These are phyloP conservation scores for Arthrobotrys iridis DNA, from an alignment of 2,329 filamentous ascomycete species.

Conservation along the genomic window DNA sequence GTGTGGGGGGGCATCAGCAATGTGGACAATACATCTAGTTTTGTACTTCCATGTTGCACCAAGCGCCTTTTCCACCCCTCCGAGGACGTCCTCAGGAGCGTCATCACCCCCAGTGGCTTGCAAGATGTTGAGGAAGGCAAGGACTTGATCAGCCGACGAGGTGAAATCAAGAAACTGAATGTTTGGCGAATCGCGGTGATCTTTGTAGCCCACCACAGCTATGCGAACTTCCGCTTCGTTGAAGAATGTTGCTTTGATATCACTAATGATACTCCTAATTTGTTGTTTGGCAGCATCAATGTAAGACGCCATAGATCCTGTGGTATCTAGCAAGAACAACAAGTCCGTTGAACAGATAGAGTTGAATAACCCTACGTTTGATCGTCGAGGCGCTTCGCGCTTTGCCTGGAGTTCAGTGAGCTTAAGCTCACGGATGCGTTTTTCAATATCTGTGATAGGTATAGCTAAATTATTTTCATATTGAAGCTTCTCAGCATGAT, in stretches of 20 bases:
- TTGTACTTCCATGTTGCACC: slow-evolving; percentile 60
- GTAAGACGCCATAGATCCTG: slow-evolving; percentile 60
- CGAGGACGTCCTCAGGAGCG: slow-evolving; percentile 61
- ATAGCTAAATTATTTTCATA: neutral
- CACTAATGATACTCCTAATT: slow-evolving; percentile 60
- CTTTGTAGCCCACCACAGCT: slow-evolving; percentile 61
- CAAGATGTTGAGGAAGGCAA: slow-evolving; percentile 57
- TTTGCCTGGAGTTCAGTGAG: slow-evolving; percentile 31
- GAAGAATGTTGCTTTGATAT: slow-evolving; percentile 60
- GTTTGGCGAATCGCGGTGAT: slow-evolving; percentile 59
- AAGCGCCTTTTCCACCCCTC: slow-evolving; percentile 60
- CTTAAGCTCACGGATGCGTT: slow-evolving; percentile 38
- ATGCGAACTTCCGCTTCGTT: slow-evolving; percentile 61
- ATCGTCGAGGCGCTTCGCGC: slow-evolving; percentile 44
- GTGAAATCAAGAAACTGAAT: slow-evolving; percentile 61
- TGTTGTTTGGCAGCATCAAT: slow-evolving; percentile 61
- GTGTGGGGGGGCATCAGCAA: slow-evolving; percentile 60
- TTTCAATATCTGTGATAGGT: neutral
- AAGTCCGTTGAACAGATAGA: slow-evolving; percentile 61
- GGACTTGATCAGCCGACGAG: slow-evolving; percentile 53
- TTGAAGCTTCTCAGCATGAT: neutral
- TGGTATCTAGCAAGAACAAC: slow-evolving; percentile 62
- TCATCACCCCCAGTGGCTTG: slow-evolving; percentile 59
- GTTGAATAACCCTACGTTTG: slow-evolving; percentile 60
- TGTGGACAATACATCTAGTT: slow-evolving; percentile 61